Base-by-base conservation (phyloP, 768 basidiomycete genomes). In the Russula sp. region DNA sequence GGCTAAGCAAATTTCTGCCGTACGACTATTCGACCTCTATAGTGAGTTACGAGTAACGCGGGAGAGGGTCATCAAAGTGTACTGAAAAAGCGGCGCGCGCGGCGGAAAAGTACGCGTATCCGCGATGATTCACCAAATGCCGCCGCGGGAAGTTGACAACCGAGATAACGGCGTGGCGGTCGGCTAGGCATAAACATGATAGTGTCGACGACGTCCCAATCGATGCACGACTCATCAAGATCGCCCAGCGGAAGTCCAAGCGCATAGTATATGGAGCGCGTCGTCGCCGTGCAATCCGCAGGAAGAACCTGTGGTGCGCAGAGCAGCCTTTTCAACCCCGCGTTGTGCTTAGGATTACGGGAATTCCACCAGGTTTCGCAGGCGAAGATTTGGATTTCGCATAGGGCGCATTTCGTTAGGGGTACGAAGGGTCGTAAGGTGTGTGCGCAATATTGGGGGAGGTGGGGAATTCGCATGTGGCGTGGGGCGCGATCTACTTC, bases 351-450 rank as follows among this genome's bases (percentile, higher is more conserved):
- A 5, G 40, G 3, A 7, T 34, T 74, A 66, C 36, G 46, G 4
- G 44, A 51, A 11, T 11, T 9, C 55, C 20, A 65, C 64, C 64
- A 65, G 13, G 42, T 46, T 10, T 61, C 54, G 36, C 64, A 65
- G 2, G 64, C 64, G 14, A 46, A 42, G 7, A 61, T 50, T 20
- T 61, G 59, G 11, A 28, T 24, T 10, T n/a, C 14, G 32, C 57
- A 63, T 16, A 16, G n/a, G 4, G 18, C 10, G 30, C 56, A 63
- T 18, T 24, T 34, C 26, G 6, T 26, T 3, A n/a, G 24, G 7
- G 44, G 22, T 5, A 49, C 8, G 61, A n/a, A 40, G 1, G 28
- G 22, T 1, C 50, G 20, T 1, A 46, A 20, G 2, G 36, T 49
- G n/a, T 64, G 63, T 3, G 38, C n/a, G 24, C 64, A 65, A 30